Percentiles rank a stretch among this genome's conserved stretches.
These are phyloP conservation scores for Yamadazyma takamatsuzukensis DNA, from an alignment of 805 yeast genomes.

Conservation along the genomic window DNA sequence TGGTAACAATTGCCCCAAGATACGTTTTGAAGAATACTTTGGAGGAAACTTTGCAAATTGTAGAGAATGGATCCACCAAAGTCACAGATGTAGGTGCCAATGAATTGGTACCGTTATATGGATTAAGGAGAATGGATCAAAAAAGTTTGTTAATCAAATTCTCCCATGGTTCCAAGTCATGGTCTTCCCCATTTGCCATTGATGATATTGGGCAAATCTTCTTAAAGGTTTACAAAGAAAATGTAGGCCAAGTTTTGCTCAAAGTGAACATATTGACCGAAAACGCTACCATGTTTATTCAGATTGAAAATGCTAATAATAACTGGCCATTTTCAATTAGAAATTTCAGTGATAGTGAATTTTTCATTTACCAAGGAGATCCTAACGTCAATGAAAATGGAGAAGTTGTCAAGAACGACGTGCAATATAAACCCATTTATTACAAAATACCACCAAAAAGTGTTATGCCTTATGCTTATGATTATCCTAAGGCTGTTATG, in stretches of 20 bases:
- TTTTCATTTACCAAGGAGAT: constrained; percentile 80
- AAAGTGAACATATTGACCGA: constrained; percentile 76
- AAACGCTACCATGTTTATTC: constrained; percentile 75
- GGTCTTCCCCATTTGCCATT: constrained; percentile 88
- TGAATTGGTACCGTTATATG: constrained; percentile 56
- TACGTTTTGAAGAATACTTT: constrained; percentile 68
- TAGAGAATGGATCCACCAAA: constrained; percentile 65
- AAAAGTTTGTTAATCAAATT: constrained; percentile 64
- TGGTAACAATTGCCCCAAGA: constrained; percentile 79
- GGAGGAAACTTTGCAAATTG: constrained; percentile 51
- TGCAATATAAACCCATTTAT: constrained; percentile 69
- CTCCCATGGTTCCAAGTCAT: constrained; percentile 51
- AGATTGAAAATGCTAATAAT: constrained; percentile 65
- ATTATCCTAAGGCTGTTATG: constrained; percentile 84
- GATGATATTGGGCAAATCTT: constrained; percentile 81
- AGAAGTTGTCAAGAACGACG: constrained; percentile 44
- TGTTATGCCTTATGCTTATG: constrained; percentile 99
- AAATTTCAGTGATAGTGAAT: constrained; percentile 85
- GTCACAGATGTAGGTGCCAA: constrained; percentile 44
- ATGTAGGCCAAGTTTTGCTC: constrained; percentile 65
- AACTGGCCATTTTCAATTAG: constrained; percentile 93
- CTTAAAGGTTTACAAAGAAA: constrained; percentile 62
- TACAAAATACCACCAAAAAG: constrained; percentile 84
- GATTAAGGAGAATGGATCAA: constrained; percentile 50
- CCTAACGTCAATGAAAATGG: constrained; percentile 68